Evolutionary conservation across 441 rosid genomes (phyloP).

Genomic region (Hura crepitans): DNA sequence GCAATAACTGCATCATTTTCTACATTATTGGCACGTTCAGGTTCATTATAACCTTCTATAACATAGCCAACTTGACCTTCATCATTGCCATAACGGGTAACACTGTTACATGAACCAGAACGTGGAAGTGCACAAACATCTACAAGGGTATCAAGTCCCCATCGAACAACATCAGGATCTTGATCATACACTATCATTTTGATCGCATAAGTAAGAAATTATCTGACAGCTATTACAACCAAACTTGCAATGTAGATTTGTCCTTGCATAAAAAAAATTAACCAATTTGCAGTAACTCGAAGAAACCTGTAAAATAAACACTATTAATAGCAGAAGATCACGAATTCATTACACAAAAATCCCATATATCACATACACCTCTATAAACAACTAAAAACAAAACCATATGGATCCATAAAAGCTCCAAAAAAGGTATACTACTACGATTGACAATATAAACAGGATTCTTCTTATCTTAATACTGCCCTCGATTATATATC

Average conservation of each 20-base stretch:
- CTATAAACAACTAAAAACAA: background rate
- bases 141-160: conserved; percentile 70
- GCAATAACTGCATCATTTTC: conserved; percentile 84
- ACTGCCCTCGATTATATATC: too few relatives aligned
- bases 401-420: background rate
- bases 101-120: conserved; percentile 45
- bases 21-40: conserved; percentile 27
- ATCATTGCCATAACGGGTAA: conserved; percentile 49
- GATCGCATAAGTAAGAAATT: conserved; percentile 11
- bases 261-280: conserved; percentile 15
- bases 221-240: background rate
- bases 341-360: background rate
- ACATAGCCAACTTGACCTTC: conserved; percentile 44
- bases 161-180: conserved; percentile 76
- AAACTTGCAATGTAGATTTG: background rate
- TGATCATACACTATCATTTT: conserved; percentile 36
- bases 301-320: conserved; percentile 20
- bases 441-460: too few relatives aligned
- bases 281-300: background rate
- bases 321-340: background rate
- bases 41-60: conserved; percentile 54
- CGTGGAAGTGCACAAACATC: conserved; percentile 53
- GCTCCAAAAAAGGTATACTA: background rate
- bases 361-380: background rate
- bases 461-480: too few relatives aligned